phyloP scores from a whole-genome alignment of 2,329 filamentous ascomycete genomes.

The Colletotrichum gigasporum region DNA sequence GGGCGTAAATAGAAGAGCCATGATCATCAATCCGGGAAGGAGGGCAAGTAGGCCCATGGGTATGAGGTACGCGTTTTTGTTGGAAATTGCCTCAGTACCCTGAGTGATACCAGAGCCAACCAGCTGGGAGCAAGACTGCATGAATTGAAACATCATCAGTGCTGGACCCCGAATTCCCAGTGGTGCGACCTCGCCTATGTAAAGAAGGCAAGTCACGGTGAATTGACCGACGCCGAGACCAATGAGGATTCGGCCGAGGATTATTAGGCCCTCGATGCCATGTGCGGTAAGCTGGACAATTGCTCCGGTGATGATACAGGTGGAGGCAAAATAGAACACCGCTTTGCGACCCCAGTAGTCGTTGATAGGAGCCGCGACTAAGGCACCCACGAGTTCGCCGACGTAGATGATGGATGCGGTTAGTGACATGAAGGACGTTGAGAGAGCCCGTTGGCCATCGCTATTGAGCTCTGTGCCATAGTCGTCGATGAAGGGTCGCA shows the following conservation, averaged over 20 bases:
- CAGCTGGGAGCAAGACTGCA: conserved; percentile 42
- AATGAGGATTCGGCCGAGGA: conserved; percentile 33
- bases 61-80: conserved; percentile 37
- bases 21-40: conserved; percentile 34
- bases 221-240: conserved; percentile 37
- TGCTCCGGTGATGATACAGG: conserved; percentile 37
- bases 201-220: conserved; percentile 35
- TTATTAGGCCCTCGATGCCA: conserved; percentile 31
- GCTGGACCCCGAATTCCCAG: conserved; percentile 38
- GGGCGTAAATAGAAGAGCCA: conserved; percentile 36
- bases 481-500: conserved; percentile 38
- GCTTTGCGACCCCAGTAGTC: conserved; percentile 45
- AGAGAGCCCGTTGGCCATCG: conserved; percentile 34
- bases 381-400: conserved; percentile 47
- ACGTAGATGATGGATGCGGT: conserved; percentile 50
- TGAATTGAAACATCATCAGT: conserved; percentile 45
- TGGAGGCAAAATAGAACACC: conserved; percentile 44
- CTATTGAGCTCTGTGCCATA: conserved; percentile 35
- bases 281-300: conserved; percentile 2
- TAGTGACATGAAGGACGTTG: conserved; percentile 41
- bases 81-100: conserved; percentile 24
- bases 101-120: conserved; percentile 40
- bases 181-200: conserved; percentile 40
- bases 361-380: conserved; percentile 46
- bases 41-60: conserved; percentile 39